Evolutionary conservation across 2,329 filamentous ascomycete species (phyloP).

Genomic region (Botrytis sinoallii): DNA sequence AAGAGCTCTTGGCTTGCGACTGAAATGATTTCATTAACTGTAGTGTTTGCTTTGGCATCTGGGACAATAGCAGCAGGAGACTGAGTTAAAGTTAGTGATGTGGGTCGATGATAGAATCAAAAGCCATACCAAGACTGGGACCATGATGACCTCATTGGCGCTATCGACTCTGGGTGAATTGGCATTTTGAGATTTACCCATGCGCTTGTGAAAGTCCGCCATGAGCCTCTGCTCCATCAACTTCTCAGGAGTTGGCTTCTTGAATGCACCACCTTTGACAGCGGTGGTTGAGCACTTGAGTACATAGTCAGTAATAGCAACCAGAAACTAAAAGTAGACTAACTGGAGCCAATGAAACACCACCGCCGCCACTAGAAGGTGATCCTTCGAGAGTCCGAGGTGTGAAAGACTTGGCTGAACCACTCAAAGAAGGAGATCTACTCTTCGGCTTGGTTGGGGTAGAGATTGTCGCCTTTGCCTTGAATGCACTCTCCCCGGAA

Average conservation of each 20-base stretch:
- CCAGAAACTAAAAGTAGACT: background rate
- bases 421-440: background rate
- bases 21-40: background rate
- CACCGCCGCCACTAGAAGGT: conserved; percentile 3
- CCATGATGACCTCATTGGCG: background rate
- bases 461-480: background rate
- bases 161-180: background rate
- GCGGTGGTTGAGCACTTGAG: background rate
- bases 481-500: background rate
- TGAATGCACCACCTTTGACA: background rate
- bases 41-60: background rate
- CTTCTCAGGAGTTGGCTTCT: conserved; percentile 2
- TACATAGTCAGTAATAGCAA: background rate
- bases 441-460: background rate
- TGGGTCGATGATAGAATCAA: background rate
- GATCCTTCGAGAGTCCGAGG: background rate
- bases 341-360: background rate
- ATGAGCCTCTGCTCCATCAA: background rate
- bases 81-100: background rate
- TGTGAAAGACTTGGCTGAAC: background rate
- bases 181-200: background rate
- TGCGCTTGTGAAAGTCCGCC: background rate
- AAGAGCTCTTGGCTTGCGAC: background rate
- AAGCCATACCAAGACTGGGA: background rate
- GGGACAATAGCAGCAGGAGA: background rate